Base-by-base conservation (phyloP, 495 filamentous ascomycete species). In the Aspergillus haitiensis region DNA sequence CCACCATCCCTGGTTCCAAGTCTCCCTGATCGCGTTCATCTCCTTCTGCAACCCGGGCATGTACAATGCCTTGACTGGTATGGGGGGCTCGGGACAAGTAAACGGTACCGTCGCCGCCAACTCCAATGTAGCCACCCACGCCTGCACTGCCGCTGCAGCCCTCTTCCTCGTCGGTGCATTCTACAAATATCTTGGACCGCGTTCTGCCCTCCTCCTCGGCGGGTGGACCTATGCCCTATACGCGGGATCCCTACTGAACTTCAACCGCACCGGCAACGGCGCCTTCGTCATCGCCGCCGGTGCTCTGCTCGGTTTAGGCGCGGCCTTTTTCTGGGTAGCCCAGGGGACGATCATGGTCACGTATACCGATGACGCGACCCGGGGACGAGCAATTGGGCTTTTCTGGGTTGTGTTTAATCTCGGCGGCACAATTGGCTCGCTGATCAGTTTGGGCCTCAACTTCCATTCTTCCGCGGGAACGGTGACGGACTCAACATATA, bases 11-110 rank as follows among this genome's bases (percentile, higher is more conserved):
- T 78, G 73, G 70, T 70, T 73, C 16, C 79, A 82, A 65, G 72
- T 81, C 52, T 45, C 71, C 5, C 56, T 81, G 52, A 80, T 81
- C 42, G 72, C 75, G 54, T 75, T 81, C 58, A 90, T 93, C 50
- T 94, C 89, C 70, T 94, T 95, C 78, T 77, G 93, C 58, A 93
- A 89, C 70, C 91, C 90, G 37, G 88, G 88, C 32, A 85, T 86
- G 83, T 94, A 89, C 79, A 95, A 94, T 76, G 91, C 83, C 11
- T 69, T 85, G 52, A 72, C 72, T 34, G 82, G 82, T 35, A 72
- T 86, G 7, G 83, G 83, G 53, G 83, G 82, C 45, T 82, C 76
- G 9, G 83, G 82, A 46, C 78, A 83, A 65, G 71, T 75, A 18
- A 48, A 75, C 35, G 64, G 72, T 49, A 72, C 74, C 5, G 74